Base-by-base conservation (phyloP, 1,284 basidiomycete genomes). In the Puccinia coronata region DNA sequence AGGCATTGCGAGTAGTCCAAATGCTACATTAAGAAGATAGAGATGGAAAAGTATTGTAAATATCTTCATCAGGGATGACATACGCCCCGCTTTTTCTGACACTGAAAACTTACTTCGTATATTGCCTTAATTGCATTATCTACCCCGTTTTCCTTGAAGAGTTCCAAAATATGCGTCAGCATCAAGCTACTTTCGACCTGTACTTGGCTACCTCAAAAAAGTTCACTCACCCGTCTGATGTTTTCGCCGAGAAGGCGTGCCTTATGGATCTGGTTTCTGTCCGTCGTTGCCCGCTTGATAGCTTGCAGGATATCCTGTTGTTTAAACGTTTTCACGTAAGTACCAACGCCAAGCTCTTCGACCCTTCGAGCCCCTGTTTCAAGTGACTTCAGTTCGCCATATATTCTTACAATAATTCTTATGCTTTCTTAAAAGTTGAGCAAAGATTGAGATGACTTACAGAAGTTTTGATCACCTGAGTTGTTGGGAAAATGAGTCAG, bases 301-400 rank as follows among this genome's bases (percentile, higher is more conserved):
- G 83, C 84, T 49, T 79, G 73, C 20, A 63, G 34, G 9, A 83
- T 59, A 55, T 82, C 72, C 18, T 81, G 43, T 23, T 67, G 59
- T 47, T 76, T 41, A n/a, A 85, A 74, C 39, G 79, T 73, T 36
- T 80, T 82, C 28, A 85, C 82, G 5, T 82, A 67, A 0, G 83
- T 81, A 25, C 85, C 85, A 12, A 84, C 84, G 18, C 84, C 84
- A 4, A 85, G 80, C 77, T 84, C 83, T 65, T 84, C 82, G 41
- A 85, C 84, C 5, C 85, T 79, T 12, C 82, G 83, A 51, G 84
- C 84, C 85, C 85, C 85, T 83, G 84, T 39, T 77, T 61, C 9
- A 83, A 51, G 28, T 83, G 4, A 34, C 34, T 2, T 31, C 28
- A 59, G 57, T 59, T 59, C 28, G 28, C 51, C 28, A 73, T 6